A percentile compares a stretch with the other conserved stretches of the same genome.
phyloP scores from a whole-genome alignment of 192 early-diverging fungal species.

The Podila clonocystis region DNA sequence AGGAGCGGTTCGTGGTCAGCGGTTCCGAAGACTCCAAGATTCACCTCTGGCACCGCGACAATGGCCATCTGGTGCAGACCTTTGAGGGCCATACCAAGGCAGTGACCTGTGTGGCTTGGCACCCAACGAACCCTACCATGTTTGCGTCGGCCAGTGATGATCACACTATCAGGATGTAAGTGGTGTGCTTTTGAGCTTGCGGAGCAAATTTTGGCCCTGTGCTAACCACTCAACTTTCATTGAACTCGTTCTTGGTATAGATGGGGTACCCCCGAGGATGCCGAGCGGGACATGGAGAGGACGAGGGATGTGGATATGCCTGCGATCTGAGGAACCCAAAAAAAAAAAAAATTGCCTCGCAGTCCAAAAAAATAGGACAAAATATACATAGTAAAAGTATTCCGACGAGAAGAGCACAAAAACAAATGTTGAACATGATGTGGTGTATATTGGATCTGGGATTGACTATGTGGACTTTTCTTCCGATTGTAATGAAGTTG shows the following conservation, averaged over 20 bases:
- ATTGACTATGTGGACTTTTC: no score
- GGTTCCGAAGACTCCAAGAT: constrained; percentile 91
- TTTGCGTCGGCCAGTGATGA: constrained; percentile 90
- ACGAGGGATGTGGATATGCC: not conserved
- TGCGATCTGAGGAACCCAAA: not conserved
- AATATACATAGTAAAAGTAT: no score
- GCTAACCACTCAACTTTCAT: not conserved
- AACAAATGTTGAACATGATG: no score
- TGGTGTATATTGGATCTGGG: no score
- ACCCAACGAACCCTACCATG: constrained; percentile 65
- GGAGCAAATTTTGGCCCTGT: not conserved
- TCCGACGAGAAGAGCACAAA: no score
- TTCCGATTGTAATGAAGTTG: no score
- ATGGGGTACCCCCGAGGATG: constrained; percentile 41
- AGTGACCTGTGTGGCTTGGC: constrained; percentile 85
- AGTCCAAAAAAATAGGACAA: not conserved
- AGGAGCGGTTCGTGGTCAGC: constrained; percentile 82
- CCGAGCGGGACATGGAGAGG: constrained; percentile 4
- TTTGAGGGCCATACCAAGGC: constrained; percentile 73
- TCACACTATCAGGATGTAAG: constrained; percentile 81
- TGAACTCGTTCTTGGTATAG: not conserved
- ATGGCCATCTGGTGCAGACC: constrained; percentile 71
- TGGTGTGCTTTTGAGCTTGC: constrained; percentile 14
- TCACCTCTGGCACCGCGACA: constrained; percentile 85
- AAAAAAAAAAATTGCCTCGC: not conserved